phyloP scores from a whole-genome alignment of 371 early-diverging fungal genomes.

The Phascolomyces articulosus region DNA sequence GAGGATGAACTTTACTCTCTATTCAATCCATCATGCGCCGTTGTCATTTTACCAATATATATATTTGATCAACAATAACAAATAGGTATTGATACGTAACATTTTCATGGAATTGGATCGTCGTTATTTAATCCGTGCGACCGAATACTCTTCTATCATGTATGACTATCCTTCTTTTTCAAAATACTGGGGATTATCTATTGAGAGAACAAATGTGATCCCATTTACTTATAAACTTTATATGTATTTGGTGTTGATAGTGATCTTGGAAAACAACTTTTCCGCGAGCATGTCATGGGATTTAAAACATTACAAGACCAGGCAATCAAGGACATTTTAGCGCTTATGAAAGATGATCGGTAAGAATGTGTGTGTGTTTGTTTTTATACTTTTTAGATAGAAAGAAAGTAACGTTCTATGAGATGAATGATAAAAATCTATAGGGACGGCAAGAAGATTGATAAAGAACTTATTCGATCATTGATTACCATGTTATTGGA shows the following conservation, averaged over 20 bases:
- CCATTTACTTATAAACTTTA: too few relatives aligned
- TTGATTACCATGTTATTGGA: constrained; percentile 82
- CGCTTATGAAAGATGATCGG: constrained; percentile 59
- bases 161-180: constrained; percentile 16
- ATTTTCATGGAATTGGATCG: constrained; percentile 93
- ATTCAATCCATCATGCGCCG: too few relatives aligned
- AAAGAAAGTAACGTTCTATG: too few relatives aligned
- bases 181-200: too few relatives aligned
- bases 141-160: constrained; percentile 74
- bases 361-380: too few relatives aligned
- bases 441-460: constrained; percentile 59
- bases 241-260: constrained; percentile 21
- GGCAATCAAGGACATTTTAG: constrained; percentile 39
- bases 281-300: constrained; percentile 62
- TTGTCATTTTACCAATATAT: too few relatives aligned
- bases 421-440: neutral
- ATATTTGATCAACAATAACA: neutral
- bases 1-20: constrained; percentile 8
- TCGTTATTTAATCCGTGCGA: constrained; percentile 79
- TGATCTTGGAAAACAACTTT: constrained; percentile 77
- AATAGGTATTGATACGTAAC: constrained; percentile 72
- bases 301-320: constrained; percentile 42
- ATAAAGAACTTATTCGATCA: constrained; percentile 61
- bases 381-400: too few relatives aligned
- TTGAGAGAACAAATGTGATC: too few relatives aligned